phyloP scores from a whole-genome alignment of 2,329 filamentous ascomycete species.

The Pseudocercospora fijiensis region DNA sequence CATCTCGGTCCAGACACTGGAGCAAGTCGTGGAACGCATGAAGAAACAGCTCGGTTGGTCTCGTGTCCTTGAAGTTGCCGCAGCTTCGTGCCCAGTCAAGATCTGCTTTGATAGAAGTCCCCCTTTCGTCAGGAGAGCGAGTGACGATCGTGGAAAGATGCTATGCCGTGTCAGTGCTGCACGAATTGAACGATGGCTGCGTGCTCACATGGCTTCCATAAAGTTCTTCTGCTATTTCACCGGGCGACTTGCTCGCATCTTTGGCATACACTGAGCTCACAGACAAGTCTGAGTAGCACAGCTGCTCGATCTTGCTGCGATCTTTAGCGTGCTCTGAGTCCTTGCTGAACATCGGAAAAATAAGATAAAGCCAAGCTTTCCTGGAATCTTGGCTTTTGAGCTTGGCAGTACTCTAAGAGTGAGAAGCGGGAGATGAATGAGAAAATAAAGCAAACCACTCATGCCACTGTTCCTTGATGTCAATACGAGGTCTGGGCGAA shows the following conservation, averaged over 20 bases:
- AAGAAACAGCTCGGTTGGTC: conserved; percentile 68
- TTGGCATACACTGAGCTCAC: conserved; percentile 31
- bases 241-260: conserved; percentile 28
- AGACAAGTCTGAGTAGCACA: conserved; percentile 27
- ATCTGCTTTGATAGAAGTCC: conserved; percentile 10
- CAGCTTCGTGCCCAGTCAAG: conserved; percentile 58
- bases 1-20: conserved; percentile 54
- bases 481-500: neutral
- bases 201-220: conserved; percentile 28
- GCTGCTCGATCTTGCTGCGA: conserved; percentile 25
- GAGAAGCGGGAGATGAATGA: neutral
- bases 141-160: conserved; percentile 29
- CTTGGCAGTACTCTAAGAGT: conserved; percentile 9
- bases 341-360: conserved; percentile 8
- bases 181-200: neutral
- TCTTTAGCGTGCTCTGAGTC: conserved; percentile 12
- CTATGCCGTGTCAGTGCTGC: conserved; percentile 2
- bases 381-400: conserved; percentile 7
- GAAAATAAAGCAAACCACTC: neutral
- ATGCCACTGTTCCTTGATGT: neutral
- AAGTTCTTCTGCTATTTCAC: conserved; percentile 30
- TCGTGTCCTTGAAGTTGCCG: conserved; percentile 64
- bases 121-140: conserved; percentile 16
- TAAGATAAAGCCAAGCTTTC: conserved; percentile 14
- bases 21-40: conserved; percentile 67